Evolutionary conservation across 345 rosid genomes (phyloP).

Genomic region (Pugionium dolabratum): DNA sequence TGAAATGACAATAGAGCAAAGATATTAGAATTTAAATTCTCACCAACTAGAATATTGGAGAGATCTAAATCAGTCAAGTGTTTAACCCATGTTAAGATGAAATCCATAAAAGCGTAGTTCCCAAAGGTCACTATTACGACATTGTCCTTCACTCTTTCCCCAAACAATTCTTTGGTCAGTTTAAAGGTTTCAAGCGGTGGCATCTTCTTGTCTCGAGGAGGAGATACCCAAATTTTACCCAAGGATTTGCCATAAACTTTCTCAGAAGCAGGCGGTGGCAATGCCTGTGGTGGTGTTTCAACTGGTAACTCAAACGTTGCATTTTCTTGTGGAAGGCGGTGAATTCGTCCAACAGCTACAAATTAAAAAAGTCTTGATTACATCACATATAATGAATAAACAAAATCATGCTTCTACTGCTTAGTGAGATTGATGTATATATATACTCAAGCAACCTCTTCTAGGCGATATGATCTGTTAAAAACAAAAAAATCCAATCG

Average conservation of each 20-base stretch:
- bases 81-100: conserved; percentile 92
- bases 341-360: conserved; percentile 48
- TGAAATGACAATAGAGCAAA: neutral
- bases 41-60: conserved; percentile 85
- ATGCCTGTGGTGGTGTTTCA: conserved; percentile 27
- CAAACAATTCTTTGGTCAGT: conserved; percentile 69
- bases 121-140: conserved; percentile 87
- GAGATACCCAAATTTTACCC: conserved; percentile 74
- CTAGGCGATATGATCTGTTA: neutral
- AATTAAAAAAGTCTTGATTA: conserved; percentile 24
- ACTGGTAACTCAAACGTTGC: conserved; percentile 31
- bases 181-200: conserved; percentile 70
- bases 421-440: conserved; percentile 16
- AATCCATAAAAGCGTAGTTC: conserved; percentile 96
- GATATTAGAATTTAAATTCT: conserved; percentile 36
- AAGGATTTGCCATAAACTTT: conserved; percentile 35
- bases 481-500: neutral
- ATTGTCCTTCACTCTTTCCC: conserved; percentile 69
- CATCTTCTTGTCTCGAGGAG: conserved; percentile 63
- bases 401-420: neutral
- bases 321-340: conserved; percentile 45
- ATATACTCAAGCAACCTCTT: conserved; percentile 2
- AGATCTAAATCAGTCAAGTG: conserved; percentile 85
- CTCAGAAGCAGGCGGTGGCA: conserved; percentile 23
- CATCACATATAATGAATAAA: neutral